A percentile compares a stretch with the other conserved stretches of the same genome.
Conservation (phyloP, 2,329 filamentous ascomycete genomes). For the Botrytis tulipae region DNA sequence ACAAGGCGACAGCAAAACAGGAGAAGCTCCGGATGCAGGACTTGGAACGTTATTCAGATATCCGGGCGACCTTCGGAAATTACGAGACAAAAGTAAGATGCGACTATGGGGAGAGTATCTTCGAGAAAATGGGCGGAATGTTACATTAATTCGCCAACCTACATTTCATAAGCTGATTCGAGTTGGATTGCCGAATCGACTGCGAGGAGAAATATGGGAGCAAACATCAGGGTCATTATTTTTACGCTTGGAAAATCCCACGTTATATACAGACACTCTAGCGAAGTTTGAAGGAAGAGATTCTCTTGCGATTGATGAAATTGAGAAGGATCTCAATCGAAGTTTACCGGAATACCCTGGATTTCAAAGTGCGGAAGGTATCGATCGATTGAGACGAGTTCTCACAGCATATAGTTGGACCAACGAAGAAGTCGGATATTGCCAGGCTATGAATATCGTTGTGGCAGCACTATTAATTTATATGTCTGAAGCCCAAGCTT, state of each 20-base stretch:
- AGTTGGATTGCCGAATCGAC: conserved; percentile 87
- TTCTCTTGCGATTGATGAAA: conserved; percentile 96
- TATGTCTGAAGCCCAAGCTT: conserved; percentile 94
- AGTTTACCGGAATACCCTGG: conserved; percentile 96
- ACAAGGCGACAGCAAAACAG: conserved; percentile 59
- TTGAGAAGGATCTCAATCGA: conserved; percentile 96
- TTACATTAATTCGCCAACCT: conserved; percentile 87
- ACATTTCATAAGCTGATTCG: conserved; percentile 97
- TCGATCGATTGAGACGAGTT: conserved; percentile 82
- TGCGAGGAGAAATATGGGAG: conserved; percentile 95
- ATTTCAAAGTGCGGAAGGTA: conserved; percentile 94
- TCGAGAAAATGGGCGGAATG: conserved; percentile 89
- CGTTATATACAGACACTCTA: conserved; percentile 79
- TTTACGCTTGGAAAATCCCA: conserved; percentile 80
- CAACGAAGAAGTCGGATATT: conserved; percentile 93
- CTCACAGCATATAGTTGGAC: conserved; percentile 98
- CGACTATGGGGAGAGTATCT: conserved; percentile 95
- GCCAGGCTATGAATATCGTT: conserved; percentile 99
- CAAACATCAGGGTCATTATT: conserved; percentile 89
- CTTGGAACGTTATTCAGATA: conserved; percentile 92
- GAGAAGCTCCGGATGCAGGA: conserved; percentile 81
- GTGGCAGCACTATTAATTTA: conserved; percentile 98
- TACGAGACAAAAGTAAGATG: conserved; percentile 96
- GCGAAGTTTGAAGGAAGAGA: conserved; percentile 79
- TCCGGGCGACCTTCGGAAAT: conserved; percentile 89